These are phyloP conservation scores for Isoetes taiwanensis DNA, from an alignment of 75 land plant genomes.

Conservation along the genomic window DNA sequence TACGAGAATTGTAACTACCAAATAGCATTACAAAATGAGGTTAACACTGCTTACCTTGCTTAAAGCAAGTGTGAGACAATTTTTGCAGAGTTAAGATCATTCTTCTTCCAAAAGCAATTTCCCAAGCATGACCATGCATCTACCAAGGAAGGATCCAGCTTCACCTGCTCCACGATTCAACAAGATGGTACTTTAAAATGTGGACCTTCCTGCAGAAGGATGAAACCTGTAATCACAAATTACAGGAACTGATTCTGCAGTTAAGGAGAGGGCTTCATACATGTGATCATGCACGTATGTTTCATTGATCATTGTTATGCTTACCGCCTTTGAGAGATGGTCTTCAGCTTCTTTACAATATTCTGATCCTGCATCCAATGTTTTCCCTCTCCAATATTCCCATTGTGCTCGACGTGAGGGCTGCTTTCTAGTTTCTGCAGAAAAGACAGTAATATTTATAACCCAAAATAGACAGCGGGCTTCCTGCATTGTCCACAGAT, in stretches of 20 bases:
- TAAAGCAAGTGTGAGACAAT: constrained; percentile 54
- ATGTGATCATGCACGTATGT: no score
- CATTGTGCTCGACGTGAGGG: constrained; percentile 46
- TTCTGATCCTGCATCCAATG: constrained; percentile 66
- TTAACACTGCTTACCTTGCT: constrained; percentile 43
- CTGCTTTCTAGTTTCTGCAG: constrained; percentile 60
- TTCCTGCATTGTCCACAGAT: no score
- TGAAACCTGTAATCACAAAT: no score
- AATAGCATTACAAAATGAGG: no score
- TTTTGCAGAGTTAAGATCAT: constrained; percentile 70
- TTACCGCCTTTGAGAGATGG: constrained; percentile 92
- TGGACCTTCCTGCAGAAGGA: no score
- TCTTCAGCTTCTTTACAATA: constrained; percentile 90
- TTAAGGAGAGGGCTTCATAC: no score
- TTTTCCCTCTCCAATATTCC: constrained; percentile 83
- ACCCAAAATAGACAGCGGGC: no score
- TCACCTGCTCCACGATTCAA: constrained; percentile 42
- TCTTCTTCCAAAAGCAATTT: constrained; percentile 91
- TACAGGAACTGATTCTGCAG: no score
- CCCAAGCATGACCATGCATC: constrained; percentile 96
- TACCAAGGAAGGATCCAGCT: constrained; percentile 76
- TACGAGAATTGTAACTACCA: no score
- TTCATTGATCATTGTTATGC: no score
- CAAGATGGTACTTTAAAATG: background rate
- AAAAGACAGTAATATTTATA: no score